Percentiles rank a stretch among this genome's conserved stretches.
These are phyloP conservation scores for Apiospora marii DNA, from an alignment of 2,329 filamentous ascomycete genomes.

Conservation along the genomic window DNA sequence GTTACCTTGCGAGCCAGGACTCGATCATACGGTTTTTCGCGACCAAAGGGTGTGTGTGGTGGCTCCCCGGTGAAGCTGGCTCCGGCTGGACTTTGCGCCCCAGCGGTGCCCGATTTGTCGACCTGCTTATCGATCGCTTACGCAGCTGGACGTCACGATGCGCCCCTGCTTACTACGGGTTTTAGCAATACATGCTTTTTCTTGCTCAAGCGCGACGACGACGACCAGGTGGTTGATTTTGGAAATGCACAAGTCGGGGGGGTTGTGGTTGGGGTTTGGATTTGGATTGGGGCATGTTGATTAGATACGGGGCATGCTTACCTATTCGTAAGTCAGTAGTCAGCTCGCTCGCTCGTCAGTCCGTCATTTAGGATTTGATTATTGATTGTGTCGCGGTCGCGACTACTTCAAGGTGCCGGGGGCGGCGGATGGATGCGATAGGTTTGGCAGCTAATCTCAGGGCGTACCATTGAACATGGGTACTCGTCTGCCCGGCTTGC, in stretches of 20 bases:
- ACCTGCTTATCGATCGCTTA: background rate
- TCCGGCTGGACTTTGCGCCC: background rate
- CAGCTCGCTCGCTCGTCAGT: too few relatives aligned
- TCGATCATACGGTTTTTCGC: conserved; percentile 11
- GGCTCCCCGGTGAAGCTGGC: background rate
- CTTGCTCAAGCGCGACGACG: background rate
- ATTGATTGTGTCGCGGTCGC: background rate
- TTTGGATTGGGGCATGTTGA: background rate
- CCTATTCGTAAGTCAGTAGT: background rate
- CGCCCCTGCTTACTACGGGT: background rate
- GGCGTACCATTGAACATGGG: conserved; percentile 1
- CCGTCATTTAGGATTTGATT: background rate
- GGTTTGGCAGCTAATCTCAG: conserved; percentile 1
- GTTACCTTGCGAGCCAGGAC: background rate
- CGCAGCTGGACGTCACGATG: background rate
- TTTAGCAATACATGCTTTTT: background rate
- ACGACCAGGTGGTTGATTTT: background rate
- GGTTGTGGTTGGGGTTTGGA: background rate
- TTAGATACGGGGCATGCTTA: background rate
- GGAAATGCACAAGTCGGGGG: background rate
- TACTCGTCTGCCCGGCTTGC: conserved; percentile 10
- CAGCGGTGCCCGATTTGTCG: background rate
- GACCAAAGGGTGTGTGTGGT: background rate
- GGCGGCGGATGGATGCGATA: background rate
- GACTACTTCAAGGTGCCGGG: background rate